Base-by-base conservation (phyloP, 345 rosid species). In the Alliaria petiolata region DNA sequence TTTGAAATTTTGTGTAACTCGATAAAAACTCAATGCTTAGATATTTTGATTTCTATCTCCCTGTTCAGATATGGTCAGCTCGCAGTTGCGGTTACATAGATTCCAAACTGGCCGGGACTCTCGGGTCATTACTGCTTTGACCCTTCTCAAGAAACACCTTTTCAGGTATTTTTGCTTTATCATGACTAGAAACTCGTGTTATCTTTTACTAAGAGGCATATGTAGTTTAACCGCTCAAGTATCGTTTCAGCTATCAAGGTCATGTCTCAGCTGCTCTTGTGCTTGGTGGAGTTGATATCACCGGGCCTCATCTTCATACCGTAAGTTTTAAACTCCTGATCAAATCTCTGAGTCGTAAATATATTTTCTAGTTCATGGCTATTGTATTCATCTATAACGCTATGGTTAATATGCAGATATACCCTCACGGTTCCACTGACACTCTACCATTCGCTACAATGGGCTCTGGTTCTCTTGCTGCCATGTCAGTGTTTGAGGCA, bases 391-490 rank as follows among this genome's bases (percentile, higher is more conserved):
- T 31, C 39, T 49, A 13, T 36, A n/a, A 34, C 16, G 3, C 19
- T 56, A 26, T 58, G 61, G 17, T 13, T 42, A 9, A 68, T 50
- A 43, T 70, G 71, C 81, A 90, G 97, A 90, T 90, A 71, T 88
- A 88, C 69, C 93, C 96, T 0, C 97, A 88, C 52, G 97, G 95
- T 67, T 90, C 95, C 38, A 86, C 95, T 43, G 93, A 88, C 74
- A 88, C 95, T 10, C 80, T 90, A 72, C 97, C 97, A 64, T 90
- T 83, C 58, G 95, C 97, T 2, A 90, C 97, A 28, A 90, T 90
- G 96, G 96, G 93, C 13, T 90, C 96, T 72, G 93, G 96, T 75
- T 88, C 96, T 57, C 89, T 90, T 46, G 96, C 96, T 74, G 93
- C 96, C 40, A 88, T 90, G 93, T 68, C 92, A 58, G 78, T 86